A percentile compares a stretch with the other conserved stretches of the same genome.
Evolutionary conservation across 2,329 filamentous ascomycete genomes (phyloP).

Genomic region (Coniochaeta prunicola): DNA sequence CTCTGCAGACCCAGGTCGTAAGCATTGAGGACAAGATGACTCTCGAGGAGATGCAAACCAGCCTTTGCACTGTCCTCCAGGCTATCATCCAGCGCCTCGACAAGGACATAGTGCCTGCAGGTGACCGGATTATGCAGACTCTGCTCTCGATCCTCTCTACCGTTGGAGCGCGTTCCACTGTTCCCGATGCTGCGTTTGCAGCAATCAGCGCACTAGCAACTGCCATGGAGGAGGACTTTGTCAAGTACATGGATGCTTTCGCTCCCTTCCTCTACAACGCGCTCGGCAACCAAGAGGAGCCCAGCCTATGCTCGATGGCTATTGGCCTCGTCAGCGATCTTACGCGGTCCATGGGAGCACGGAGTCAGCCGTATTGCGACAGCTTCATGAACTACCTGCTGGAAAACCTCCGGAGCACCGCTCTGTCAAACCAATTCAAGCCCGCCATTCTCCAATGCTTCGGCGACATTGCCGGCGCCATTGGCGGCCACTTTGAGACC

Average conservation of each 20-base stretch:
- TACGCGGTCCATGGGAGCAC: conserved; percentile 81
- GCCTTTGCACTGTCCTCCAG: conserved; percentile 83
- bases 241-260: conserved; percentile 97
- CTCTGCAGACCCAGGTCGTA: conserved; percentile 86
- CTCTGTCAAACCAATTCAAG: conserved; percentile 94
- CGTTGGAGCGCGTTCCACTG: conserved; percentile 78
- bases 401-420: conserved; percentile 81
- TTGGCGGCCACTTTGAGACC: conserved; percentile 83
- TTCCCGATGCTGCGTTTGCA: conserved; percentile 89
- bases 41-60: conserved; percentile 96
- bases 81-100: conserved; percentile 88
- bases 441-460: conserved; percentile 97
- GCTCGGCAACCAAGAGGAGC: conserved; percentile 91
- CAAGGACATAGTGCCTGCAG: conserved; percentile 81
- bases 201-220: conserved; percentile 88
- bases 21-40: conserved; percentile 95
- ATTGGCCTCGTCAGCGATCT: conserved; percentile 97
- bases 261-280: conserved; percentile 88
- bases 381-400: conserved; percentile 97
- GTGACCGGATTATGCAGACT: conserved; percentile 89
- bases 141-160: conserved; percentile 74
- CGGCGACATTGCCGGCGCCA: conserved; percentile 93
- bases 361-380: conserved; percentile 92
- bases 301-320: conserved; percentile 89
- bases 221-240: conserved; percentile 84